phyloP scores from a whole-genome alignment of 2,329 filamentous ascomycete species.

The Colletotrichum coccodes region DNA sequence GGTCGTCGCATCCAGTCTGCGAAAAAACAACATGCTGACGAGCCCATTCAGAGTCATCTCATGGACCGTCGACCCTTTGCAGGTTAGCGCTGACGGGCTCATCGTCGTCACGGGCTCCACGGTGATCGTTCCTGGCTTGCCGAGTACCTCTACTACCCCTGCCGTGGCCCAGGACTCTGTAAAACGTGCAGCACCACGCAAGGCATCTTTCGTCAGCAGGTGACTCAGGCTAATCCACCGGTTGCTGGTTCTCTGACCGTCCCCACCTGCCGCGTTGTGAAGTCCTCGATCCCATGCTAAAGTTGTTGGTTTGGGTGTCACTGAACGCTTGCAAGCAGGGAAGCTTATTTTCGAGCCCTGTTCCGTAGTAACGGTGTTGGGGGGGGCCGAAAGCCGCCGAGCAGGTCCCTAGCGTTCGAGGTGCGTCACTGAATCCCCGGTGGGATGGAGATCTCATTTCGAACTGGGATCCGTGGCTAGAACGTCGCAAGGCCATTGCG shows the following conservation, averaged over 20 bases:
- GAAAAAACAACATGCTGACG: background rate
- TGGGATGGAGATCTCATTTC: background rate
- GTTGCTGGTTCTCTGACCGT: background rate
- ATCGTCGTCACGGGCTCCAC: background rate
- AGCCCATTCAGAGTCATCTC: background rate
- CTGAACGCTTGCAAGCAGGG: background rate
- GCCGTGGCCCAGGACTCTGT: background rate
- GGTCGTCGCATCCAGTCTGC: background rate
- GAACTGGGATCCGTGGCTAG: background rate
- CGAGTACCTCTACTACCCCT: background rate
- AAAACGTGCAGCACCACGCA: background rate
- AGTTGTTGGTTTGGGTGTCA: background rate
- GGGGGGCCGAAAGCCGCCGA: no score
- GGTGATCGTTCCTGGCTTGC: background rate
- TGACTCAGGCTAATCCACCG: background rate
- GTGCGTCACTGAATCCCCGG: background rate
- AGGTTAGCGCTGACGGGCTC: background rate
- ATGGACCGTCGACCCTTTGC: no score
- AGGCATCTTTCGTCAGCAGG: background rate
- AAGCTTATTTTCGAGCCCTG: background rate
- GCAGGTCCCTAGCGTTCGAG: no score
- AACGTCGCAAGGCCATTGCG: background rate
- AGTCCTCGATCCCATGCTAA: background rate
- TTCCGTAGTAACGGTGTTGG: no score
- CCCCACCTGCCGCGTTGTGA: background rate